phyloP scores from a whole-genome alignment of 2,329 filamentous ascomycete species.

The Fusarium tjaetaba region DNA sequence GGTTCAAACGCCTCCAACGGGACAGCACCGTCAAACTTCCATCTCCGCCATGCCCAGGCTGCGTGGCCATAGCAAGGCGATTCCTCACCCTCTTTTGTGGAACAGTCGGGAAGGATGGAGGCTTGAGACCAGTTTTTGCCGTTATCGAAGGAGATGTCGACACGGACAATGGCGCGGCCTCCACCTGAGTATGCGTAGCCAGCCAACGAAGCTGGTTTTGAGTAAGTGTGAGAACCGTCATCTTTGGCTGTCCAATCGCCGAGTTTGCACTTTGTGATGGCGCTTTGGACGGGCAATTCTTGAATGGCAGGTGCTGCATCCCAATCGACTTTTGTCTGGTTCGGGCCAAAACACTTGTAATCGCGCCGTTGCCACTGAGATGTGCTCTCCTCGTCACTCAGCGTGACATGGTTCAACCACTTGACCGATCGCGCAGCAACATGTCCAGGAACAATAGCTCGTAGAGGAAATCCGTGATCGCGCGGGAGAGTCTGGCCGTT shows the following conservation, averaged over 20 bases:
- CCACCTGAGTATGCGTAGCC: conserved; percentile 77
- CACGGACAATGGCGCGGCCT: conserved; percentile 71
- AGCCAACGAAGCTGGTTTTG: conserved; percentile 54
- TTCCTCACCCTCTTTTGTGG: conserved; percentile 38
- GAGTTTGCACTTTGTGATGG: conserved; percentile 65
- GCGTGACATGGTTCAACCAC: conserved; percentile 71
- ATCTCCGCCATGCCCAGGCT: conserved; percentile 72
- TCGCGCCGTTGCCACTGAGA: conserved; percentile 74
- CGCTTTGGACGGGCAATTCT: conserved; percentile 74
- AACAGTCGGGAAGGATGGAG: conserved; percentile 62
- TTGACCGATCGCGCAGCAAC: conserved; percentile 76
- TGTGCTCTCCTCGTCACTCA: conserved; percentile 72
- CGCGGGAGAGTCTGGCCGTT: conserved; percentile 70
- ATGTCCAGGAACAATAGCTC: conserved; percentile 70
- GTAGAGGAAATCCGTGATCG: conserved; percentile 73
- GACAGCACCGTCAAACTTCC: conserved; percentile 65
- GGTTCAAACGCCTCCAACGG: conserved; percentile 47
- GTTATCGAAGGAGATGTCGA: conserved; percentile 72
- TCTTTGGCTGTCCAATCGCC: conserved; percentile 47
- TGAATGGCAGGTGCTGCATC: conserved; percentile 71
- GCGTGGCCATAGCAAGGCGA: conserved; percentile 55
- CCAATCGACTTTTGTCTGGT: conserved; percentile 69
- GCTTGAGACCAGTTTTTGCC: conserved; percentile 73
- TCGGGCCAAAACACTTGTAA: conserved; percentile 76
- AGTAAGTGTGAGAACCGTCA: neutral